Evolutionary conservation across 2,329 filamentous ascomycete species (phyloP).

Genomic region (Aspergillus sp.): DNA sequence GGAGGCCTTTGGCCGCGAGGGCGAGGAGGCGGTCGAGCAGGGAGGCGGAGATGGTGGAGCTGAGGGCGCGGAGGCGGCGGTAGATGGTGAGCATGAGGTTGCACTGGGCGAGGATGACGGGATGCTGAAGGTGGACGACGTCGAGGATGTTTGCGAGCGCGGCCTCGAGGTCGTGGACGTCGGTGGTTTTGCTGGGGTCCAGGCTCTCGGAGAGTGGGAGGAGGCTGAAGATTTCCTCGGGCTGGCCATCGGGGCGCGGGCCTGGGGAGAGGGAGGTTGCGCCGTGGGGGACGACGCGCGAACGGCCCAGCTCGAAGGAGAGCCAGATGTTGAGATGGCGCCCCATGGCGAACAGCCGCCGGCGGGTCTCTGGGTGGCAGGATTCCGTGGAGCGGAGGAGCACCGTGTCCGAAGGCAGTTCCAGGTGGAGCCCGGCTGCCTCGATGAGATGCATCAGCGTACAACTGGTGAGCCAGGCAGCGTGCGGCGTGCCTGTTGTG

Average conservation of each 20-base stretch:
- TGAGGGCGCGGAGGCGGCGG: conserved; percentile 44
- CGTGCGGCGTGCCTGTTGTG: conserved; percentile 45
- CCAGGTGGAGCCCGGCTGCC: conserved; percentile 35
- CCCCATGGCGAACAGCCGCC: conserved; percentile 42
- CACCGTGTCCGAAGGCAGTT: conserved; percentile 11
- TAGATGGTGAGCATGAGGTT: conserved; percentile 50
- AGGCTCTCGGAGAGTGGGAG: conserved; percentile 46
- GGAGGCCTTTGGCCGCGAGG: conserved; percentile 37
- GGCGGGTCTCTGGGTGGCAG: conserved; percentile 29
- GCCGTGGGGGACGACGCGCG: conserved; percentile 41
- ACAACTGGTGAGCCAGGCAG: conserved; percentile 47
- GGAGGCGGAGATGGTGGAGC: conserved; percentile 35
- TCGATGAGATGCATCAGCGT: conserved; percentile 51
- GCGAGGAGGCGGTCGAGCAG: conserved; percentile 41
- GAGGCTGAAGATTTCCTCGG: conserved; percentile 43
- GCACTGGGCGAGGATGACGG: conserved; percentile 42
- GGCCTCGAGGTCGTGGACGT: conserved; percentile 35
- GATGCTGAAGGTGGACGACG: conserved; percentile 31
- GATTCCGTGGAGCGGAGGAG: conserved; percentile 8
- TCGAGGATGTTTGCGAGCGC: conserved; percentile 36
- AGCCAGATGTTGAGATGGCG: conserved; percentile 52
- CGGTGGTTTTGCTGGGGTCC: conserved; percentile 41
- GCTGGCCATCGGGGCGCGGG: conserved; percentile 32
- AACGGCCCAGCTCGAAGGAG: conserved; percentile 50
- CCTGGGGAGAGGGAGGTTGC: conserved; percentile 36